Conservation (phyloP, 306 rosid species). For the Phaseolus lunatus region DNA sequence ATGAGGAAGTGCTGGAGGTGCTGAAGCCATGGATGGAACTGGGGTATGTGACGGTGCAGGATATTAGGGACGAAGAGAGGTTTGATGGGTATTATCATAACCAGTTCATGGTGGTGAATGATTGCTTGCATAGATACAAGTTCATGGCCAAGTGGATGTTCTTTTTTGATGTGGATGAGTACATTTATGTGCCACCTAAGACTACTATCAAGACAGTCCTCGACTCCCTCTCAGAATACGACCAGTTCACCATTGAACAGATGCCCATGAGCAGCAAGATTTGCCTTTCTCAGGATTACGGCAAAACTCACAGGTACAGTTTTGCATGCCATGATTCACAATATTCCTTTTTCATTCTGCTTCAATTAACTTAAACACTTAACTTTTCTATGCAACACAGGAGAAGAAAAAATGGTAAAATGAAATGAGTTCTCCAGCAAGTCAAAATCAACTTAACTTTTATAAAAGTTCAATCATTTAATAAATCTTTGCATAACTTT, state of each 20-base stretch:
- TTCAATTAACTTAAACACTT: not conserved
- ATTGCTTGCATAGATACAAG: conserved; percentile 79
- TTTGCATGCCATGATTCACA: not conserved
- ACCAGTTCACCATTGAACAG: conserved; percentile 86
- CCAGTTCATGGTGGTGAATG: conserved; percentile 94
- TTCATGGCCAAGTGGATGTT: conserved; percentile 93
- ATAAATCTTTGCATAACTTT: not conserved
- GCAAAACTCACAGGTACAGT: conserved; percentile 67
- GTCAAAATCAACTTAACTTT: not conserved
- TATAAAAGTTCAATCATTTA: not conserved
- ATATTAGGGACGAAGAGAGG: conserved; percentile 83
- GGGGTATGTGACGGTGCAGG: conserved; percentile 85
- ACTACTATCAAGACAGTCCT: conserved; percentile 69
- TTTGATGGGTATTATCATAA: conserved; percentile 94
- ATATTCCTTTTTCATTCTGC: not conserved
- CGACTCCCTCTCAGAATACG: conserved; percentile 62
- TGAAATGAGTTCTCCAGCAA: not conserved
- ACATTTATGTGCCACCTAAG: conserved; percentile 75
- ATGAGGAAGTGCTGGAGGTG: conserved; percentile 71
- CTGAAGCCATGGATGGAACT: conserved; percentile 93
- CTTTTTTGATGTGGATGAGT: conserved; percentile 94
- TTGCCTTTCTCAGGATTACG: conserved; percentile 57
- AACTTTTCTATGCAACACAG: not conserved
- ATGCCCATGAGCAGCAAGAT: conserved; percentile 79
- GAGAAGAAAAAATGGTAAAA: not conserved